These are phyloP conservation scores for Chamaecyparis obtusa DNA, from an alignment of 75 land plant genomes.

Conservation along the genomic window DNA sequence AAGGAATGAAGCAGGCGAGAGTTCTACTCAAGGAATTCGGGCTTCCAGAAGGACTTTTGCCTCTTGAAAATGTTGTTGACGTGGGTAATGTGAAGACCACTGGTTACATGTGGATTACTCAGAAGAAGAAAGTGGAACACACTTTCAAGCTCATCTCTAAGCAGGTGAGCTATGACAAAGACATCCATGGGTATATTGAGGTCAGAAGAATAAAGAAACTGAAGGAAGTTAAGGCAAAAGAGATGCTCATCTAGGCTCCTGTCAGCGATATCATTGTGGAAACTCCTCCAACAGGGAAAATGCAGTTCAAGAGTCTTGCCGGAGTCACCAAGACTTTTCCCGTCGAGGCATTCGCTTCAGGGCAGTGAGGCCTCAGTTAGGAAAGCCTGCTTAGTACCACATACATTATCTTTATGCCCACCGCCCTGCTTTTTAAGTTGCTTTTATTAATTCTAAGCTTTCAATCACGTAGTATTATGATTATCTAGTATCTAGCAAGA, in stretches of 20 bases:
- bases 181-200: conserved; percentile 14
- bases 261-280: conserved; percentile 18
- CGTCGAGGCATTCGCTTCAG: no score
- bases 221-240: conserved; percentile 29
- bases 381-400: no score
- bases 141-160: conserved; percentile 16
- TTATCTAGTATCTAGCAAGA: no score
- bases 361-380: neutral
- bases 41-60: conserved; percentile 29
- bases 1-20: conserved; percentile 44
- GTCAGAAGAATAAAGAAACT: conserved; percentile 8
- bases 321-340: no score
- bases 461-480: no score
- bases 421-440: no score
- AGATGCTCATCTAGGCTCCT: conserved; percentile 24
- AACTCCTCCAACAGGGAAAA: neutral
- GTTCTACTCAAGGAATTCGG: conserved; percentile 44
- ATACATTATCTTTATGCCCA: no score
- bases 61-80: conserved; percentile 30
- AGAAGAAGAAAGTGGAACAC: conserved; percentile 29
- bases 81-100: conserved; percentile 18
- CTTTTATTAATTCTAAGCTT: no score
- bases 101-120: conserved; percentile 26
- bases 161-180: conserved; percentile 24
- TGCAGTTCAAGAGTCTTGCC: no score